Conservation (phyloP, 108 stramenopile species). For the Licmophora abbreviata region DNA sequence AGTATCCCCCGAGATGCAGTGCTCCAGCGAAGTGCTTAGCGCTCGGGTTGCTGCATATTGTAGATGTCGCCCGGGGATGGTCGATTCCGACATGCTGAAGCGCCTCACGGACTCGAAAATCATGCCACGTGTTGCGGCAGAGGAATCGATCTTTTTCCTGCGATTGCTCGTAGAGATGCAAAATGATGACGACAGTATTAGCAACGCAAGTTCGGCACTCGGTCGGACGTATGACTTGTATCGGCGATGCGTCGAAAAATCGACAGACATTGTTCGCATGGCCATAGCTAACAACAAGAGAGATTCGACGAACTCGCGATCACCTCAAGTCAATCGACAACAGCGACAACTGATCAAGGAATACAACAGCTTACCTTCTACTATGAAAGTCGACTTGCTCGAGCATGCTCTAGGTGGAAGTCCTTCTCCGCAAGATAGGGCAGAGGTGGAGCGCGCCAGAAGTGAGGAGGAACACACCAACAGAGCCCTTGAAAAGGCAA, state of each 20-base stretch:
- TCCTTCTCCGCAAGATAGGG: background rate
- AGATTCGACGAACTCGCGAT: background rate
- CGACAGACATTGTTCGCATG: background rate
- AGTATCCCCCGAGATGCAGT: conserved; percentile 1
- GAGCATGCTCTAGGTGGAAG: conserved; percentile 1
- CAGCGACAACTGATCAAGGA: background rate
- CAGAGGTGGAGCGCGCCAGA: background rate
- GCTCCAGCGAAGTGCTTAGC: conserved; percentile 2
- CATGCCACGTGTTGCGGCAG: conserved; percentile 10
- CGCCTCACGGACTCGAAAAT: background rate
- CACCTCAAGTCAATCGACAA: too few relatives aligned
- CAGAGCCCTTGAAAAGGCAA: background rate
- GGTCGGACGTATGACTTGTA: background rate
- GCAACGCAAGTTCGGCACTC: background rate
- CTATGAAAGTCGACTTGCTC: conserved; percentile 10
- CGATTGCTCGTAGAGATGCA: conserved; percentile 2
- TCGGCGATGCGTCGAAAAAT: conserved; percentile 1
- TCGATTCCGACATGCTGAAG: conserved; percentile 3
- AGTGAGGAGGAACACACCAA: background rate
- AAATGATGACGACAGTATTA: conserved; percentile 1
- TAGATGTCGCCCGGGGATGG: conserved; percentile 10
- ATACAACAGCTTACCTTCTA: conserved; percentile 4
- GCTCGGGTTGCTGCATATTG: conserved; percentile 12
- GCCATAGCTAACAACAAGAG: background rate
- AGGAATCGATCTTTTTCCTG: conserved; percentile 11